phyloP scores from a whole-genome alignment of 2,329 filamentous ascomycete genomes.

The Diaporthe aspalathi region DNA sequence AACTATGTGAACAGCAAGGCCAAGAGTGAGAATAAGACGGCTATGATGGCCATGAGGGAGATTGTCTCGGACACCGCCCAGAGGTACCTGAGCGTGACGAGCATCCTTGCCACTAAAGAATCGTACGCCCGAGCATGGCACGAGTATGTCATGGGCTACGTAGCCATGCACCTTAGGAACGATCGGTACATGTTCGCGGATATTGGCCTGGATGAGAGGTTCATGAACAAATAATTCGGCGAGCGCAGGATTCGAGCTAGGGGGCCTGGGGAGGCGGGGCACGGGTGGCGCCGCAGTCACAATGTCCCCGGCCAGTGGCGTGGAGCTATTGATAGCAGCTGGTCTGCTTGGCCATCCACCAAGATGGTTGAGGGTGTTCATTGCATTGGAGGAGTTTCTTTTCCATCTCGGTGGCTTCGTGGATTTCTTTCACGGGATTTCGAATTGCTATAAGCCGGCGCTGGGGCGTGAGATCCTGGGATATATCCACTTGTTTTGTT shows the following conservation, averaged over 20 bases:
- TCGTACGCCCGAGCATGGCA: slow-evolving; percentile 43
- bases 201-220: slow-evolving; percentile 29
- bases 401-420: background rate
- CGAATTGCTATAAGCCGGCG: background rate
- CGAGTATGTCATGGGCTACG: slow-evolving; percentile 45
- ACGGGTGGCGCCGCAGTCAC: no score
- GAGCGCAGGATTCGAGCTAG: background rate
- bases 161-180: slow-evolving; percentile 41
- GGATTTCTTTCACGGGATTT: background rate
- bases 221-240: background rate
- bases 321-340: background rate
- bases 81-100: slow-evolving; percentile 39
- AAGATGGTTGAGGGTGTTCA: background rate
- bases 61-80: slow-evolving; percentile 37
- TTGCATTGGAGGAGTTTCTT: background rate
- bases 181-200: slow-evolving; percentile 39
- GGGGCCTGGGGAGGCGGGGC: no score
- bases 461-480: background rate
- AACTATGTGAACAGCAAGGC: slow-evolving; percentile 46
- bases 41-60: slow-evolving; percentile 12
- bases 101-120: slow-evolving; percentile 41
- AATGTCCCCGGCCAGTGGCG: background rate
- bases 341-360: background rate
- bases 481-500: background rate
- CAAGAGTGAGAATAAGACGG: slow-evolving; percentile 6